Percentiles rank a stretch among this genome's conserved stretches.
These are phyloP conservation scores for Pseudomonodictys pantanalensis DNA, from an alignment of 495 filamentous ascomycete species.

Conservation along the genomic window DNA sequence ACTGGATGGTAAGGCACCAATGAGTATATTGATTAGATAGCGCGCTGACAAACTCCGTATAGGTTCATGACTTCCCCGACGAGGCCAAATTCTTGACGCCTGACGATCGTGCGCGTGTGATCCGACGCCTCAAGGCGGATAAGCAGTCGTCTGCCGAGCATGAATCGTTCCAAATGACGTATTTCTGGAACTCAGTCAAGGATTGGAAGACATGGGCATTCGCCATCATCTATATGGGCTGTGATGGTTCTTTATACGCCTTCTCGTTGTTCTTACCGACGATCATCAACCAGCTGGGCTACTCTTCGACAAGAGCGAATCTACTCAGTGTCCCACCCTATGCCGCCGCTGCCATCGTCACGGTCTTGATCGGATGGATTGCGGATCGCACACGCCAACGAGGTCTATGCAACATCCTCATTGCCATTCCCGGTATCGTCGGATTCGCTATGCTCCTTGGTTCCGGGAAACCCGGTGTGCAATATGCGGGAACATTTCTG, in stretches of 20 bases:
- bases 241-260: slow-evolving; percentile 69
- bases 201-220: slow-evolving; percentile 86
- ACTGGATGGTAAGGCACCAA: too few relatives aligned
- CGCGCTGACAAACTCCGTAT: too few relatives aligned
- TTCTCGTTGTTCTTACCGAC: slow-evolving; percentile 88
- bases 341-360: slow-evolving; percentile 74
- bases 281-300: slow-evolving; percentile 76
- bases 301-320: slow-evolving; percentile 66
- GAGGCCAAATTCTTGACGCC: slow-evolving; percentile 72
- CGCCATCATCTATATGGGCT: slow-evolving; percentile 45
- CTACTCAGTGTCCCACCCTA: slow-evolving; percentile 87
- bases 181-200: slow-evolving; percentile 70
- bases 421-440: slow-evolving; percentile 66
- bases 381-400: slow-evolving; percentile 76
- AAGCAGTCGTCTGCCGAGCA: slow-evolving; percentile 75
- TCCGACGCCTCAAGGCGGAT: slow-evolving; percentile 69
- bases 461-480: slow-evolving; percentile 56
- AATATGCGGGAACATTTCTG: slow-evolving; percentile 82
- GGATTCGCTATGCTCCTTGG: slow-evolving; percentile 80
- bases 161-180: slow-evolving; percentile 72
- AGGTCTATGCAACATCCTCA: slow-evolving; percentile 76
- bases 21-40: too few relatives aligned
- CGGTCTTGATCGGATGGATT: slow-evolving; percentile 69
- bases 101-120: slow-evolving; percentile 68
- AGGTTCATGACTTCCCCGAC: slow-evolving; percentile 88